phyloP scores from a whole-genome alignment of 345 rosid genomes.

The Citrus sinensis region DVS_A1.0 CM039169.1:32729501-32730000 shows the following conservation, averaged over 20 bases:
- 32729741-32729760: not conserved
- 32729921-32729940: not conserved
- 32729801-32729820: not conserved
- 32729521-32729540: slow-evolving; percentile 9
- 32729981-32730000: no score
- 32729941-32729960: not conserved
- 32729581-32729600: slow-evolving; percentile 9
- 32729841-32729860: not conserved
- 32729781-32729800: not conserved
- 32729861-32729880: not conserved
- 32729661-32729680: slow-evolving; percentile 14
- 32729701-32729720: slow-evolving; percentile 17
- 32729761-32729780: not conserved
- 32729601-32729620: slow-evolving; percentile 20
- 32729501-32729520: slow-evolving; percentile 6
- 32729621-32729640: slow-evolving; percentile 21
- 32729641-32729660: not conserved
- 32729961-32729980: no score
- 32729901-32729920: not conserved
- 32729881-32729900: slow-evolving; percentile 8
- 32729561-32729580: not conserved
- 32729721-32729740: slow-evolving; percentile 1
- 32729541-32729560: not conserved
- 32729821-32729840: not conserved
- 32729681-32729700: slow-evolving; percentile 12